These are phyloP conservation scores for Talaromyces sp. DNA, from an alignment of 2,329 filamentous ascomycete genomes.

Conservation along the genomic window DNA sequence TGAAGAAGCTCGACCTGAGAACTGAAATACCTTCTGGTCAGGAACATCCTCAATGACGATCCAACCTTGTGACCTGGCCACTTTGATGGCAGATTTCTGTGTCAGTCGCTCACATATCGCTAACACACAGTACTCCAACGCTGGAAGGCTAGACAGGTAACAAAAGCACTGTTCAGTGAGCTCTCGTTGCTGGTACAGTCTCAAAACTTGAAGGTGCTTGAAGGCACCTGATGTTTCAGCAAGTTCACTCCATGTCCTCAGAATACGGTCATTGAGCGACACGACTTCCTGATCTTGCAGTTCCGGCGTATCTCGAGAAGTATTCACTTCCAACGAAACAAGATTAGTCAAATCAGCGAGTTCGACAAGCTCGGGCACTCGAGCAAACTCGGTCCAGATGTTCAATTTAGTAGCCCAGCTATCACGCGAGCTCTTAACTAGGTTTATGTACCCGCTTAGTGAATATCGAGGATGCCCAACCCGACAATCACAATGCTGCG, in stretches of 20 bases:
- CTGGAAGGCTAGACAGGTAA: constrained; percentile 37
- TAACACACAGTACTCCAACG: constrained; percentile 36
- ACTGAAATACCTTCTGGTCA: background rate
- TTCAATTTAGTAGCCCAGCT: constrained; percentile 39
- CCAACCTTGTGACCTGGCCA: constrained; percentile 14
- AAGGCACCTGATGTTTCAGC: constrained; percentile 34
- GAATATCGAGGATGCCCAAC: constrained; percentile 32
- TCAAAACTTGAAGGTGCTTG: constrained; percentile 38
- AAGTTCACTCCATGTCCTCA: constrained; percentile 45
- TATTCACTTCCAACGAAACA: constrained; percentile 39
- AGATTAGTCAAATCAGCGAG: constrained; percentile 42
- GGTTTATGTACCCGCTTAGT: constrained; percentile 36
- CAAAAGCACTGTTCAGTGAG: constrained; percentile 34
- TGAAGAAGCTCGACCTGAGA: background rate
- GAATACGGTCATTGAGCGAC: constrained; percentile 39
- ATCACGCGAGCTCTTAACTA: constrained; percentile 33
- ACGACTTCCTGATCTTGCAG: constrained; percentile 22
- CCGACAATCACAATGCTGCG: constrained; percentile 33
- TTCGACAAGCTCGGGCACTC: constrained; percentile 38
- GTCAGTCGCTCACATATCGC: constrained; percentile 34
- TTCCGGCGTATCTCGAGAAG: constrained; percentile 22
- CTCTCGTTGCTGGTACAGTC: constrained; percentile 35
- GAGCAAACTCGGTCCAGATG: constrained; percentile 33
- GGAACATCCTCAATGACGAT: background rate
- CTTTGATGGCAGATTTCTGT: constrained; percentile 23